A percentile compares a stretch with the other conserved stretches of the same genome.
Conservation (phyloP, 208 protist species). For the Leishmania arabica region DNA sequence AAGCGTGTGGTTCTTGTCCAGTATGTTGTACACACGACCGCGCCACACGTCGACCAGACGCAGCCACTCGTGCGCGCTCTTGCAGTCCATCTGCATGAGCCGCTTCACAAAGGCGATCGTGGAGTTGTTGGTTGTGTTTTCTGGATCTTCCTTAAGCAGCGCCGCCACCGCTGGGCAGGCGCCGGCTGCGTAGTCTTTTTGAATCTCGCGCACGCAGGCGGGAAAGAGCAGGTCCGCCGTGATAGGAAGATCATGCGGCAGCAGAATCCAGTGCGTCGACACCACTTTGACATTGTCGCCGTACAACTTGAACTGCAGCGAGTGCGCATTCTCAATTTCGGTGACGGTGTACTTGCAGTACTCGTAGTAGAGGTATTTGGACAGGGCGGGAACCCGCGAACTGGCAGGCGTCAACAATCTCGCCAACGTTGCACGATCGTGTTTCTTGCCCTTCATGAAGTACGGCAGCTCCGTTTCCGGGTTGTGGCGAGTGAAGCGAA, state of each 20-base stretch:
- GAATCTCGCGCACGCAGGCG: slow-evolving; percentile 66
- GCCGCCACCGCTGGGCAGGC: slow-evolving; percentile 11
- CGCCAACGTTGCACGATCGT: slow-evolving; percentile 63
- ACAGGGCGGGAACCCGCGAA: slow-evolving; percentile 39
- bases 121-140: slow-evolving; percentile 15
- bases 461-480: slow-evolving; percentile 83
- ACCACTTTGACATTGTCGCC: slow-evolving; percentile 64
- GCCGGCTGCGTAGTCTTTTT: slow-evolving; percentile 36
- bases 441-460: slow-evolving; percentile 87
- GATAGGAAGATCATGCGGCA: slow-evolving; percentile 69
- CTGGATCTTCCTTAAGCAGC: slow-evolving; percentile 19
- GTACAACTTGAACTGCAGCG: slow-evolving; percentile 90
- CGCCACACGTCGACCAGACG: slow-evolving; percentile 88
- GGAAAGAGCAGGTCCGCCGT: slow-evolving; percentile 66
- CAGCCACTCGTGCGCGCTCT: slow-evolving; percentile 66
- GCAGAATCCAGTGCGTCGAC: slow-evolving; percentile 82
- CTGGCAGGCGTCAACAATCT: slow-evolving; percentile 74
- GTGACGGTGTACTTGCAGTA: slow-evolving; percentile 89
- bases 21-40: slow-evolving; percentile 84
- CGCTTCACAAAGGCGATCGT: slow-evolving; percentile 34
- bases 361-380: slow-evolving; percentile 85
- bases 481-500: slow-evolving; percentile 89
- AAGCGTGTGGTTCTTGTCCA: slow-evolving; percentile 67
- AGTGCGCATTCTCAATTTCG: slow-evolving; percentile 80
- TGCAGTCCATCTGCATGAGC: slow-evolving; percentile 39